Percentiles rank a stretch among this genome's conserved stretches.
Conservation (phyloP, 129 eudicot species). For the Solidago caesia region DNA sequence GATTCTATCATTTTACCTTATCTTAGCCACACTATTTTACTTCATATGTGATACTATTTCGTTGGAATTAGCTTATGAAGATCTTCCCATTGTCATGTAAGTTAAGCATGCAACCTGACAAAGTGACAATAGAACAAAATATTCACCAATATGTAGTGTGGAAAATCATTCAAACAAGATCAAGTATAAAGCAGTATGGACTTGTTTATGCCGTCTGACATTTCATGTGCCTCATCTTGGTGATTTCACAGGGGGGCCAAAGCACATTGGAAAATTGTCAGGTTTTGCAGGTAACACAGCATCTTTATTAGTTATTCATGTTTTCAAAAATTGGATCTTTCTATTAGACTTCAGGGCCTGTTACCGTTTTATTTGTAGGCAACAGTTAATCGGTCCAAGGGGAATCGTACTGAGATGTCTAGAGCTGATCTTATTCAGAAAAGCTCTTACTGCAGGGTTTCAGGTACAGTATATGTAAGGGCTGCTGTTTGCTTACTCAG, state of each 20-base stretch:
- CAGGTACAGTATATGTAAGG: conserved; percentile 47
- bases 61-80: neutral
- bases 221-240: conserved; percentile 19
- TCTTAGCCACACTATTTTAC: neutral
- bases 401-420: conserved; percentile 88
- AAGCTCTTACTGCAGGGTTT: conserved; percentile 89
- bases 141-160: conserved; percentile 1
- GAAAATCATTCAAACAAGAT: neutral
- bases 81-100: conserved; percentile 3
- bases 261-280: conserved; percentile 36
- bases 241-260: conserved; percentile 29
- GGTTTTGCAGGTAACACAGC: conserved; percentile 28
- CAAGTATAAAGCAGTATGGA: conserved; percentile 1
- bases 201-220: neutral
- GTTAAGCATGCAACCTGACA: conserved; percentile 12
- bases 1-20: conserved; percentile 2
- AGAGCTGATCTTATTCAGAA: conserved; percentile 79
- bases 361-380: conserved; percentile 45
- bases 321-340: conserved; percentile 1
- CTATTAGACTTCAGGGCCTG: neutral
- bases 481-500: neutral
- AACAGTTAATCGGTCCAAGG: conserved; percentile 87
- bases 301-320: neutral
- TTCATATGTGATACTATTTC: neutral
- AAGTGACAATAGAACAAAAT: neutral